phyloP scores from a whole-genome alignment of 371 early-diverging fungal genomes.

The Apophysomyces trapeziformis region DNA sequence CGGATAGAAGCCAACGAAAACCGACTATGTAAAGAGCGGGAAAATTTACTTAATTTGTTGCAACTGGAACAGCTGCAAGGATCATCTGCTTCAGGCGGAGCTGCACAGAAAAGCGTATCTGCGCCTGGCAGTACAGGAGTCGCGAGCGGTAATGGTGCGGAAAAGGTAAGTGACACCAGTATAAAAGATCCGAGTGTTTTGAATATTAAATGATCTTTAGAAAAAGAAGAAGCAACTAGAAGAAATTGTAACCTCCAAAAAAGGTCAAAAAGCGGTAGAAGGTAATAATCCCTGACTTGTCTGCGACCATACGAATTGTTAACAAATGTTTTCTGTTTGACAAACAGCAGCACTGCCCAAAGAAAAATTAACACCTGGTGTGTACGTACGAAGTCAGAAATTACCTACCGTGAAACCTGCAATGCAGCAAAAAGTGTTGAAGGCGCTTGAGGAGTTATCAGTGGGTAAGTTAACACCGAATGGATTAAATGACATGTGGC shows the following conservation, averaged over 20 bases:
- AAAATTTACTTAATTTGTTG: slow-evolving; percentile 67
- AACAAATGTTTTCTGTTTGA: slow-evolving; percentile 18
- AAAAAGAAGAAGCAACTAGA: slow-evolving; percentile 36
- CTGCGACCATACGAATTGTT: slow-evolving; percentile 2
- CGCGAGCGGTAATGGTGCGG: slow-evolving; percentile 35
- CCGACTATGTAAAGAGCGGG: slow-evolving; percentile 74
- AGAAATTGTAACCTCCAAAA: slow-evolving; percentile 25
- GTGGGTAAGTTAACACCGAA: slow-evolving; percentile 40
- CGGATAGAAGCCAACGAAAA: slow-evolving; percentile 81
- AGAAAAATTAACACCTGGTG: slow-evolving; percentile 77
- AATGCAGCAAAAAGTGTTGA: slow-evolving; percentile 65
- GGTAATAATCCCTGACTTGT: neutral
- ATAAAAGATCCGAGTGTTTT: neutral
- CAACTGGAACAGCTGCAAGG: slow-evolving; percentile 57
- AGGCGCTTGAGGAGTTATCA: slow-evolving; percentile 70
- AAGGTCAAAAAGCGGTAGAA: slow-evolving; percentile 29
- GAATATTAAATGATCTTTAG: slow-evolving; percentile 7
- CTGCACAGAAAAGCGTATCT: slow-evolving; percentile 9
- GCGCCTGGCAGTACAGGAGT: slow-evolving; percentile 50
- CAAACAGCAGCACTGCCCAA: slow-evolving; percentile 45
- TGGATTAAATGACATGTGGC: neutral
- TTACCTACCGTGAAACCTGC: slow-evolving; percentile 66
- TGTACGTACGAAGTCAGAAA: slow-evolving; percentile 75
- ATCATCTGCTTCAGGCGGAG: slow-evolving; percentile 8
- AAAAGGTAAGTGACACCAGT: slow-evolving; percentile 3